Evolutionary conservation across 768 basidiomycete species (phyloP).

Genomic region (Tylopilus subfusipes): DNA sequence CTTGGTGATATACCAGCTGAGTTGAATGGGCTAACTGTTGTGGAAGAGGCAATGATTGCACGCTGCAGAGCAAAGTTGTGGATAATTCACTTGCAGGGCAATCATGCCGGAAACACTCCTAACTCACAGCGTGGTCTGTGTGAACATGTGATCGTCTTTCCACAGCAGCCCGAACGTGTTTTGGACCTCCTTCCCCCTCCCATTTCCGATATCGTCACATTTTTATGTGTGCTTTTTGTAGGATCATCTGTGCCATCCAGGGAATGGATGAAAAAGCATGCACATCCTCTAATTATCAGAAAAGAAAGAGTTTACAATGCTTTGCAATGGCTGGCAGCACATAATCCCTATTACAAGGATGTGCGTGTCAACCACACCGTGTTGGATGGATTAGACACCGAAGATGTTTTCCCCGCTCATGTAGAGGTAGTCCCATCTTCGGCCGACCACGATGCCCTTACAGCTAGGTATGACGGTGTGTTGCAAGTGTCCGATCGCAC

Average conservation of each 20-base stretch:
- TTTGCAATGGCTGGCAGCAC: neutral
- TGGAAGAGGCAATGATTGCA: neutral
- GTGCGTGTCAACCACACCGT: neutral
- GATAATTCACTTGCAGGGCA: neutral
- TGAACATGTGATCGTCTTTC: neutral
- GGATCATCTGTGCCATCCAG: neutral
- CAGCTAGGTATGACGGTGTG: neutral
- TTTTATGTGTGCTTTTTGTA: neutral
- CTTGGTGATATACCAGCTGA: neutral
- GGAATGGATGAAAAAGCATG: too few relatives aligned
- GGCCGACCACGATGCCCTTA: neutral
- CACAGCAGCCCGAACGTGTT: neutral
- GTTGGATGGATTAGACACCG: neutral
- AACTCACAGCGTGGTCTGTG: too few relatives aligned
- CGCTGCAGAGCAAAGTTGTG: neutral
- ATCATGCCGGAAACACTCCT: too few relatives aligned
- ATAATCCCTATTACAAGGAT: neutral
- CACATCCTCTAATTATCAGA: neutral
- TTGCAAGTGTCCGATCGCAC: too few relatives aligned
- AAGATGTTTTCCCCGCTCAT: too few relatives aligned
- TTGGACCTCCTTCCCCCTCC: neutral
- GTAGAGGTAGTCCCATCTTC: neutral
- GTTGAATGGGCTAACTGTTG: neutral
- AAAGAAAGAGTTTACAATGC: too few relatives aligned
- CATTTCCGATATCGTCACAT: neutral